Evolutionary conservation across 805 yeast species (phyloP).

Genomic region (Kuraishia borneana): DNA sequence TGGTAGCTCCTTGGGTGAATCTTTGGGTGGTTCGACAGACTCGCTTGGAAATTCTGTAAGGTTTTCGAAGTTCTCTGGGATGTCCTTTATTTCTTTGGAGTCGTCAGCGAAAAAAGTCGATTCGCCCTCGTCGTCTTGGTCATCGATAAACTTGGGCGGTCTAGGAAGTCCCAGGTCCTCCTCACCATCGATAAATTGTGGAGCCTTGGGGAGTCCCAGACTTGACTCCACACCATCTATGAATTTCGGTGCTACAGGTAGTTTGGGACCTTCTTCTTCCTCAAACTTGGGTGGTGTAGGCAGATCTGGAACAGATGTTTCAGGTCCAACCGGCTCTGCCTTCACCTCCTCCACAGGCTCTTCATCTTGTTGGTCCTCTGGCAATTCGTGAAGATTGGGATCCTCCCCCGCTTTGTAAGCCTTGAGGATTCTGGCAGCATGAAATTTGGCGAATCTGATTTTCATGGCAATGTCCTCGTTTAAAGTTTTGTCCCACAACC

Average conservation of each 20-base stretch:
- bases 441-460: slow-evolving; percentile 52
- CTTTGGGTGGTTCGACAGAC: not conserved
- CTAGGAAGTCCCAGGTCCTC: not conserved
- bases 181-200: slow-evolving; percentile 1
- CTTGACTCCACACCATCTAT: slow-evolving; percentile 2
- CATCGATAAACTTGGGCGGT: slow-evolving; percentile 1
- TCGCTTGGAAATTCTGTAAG: not conserved
- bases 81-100: not conserved
- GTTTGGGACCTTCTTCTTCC: slow-evolving; percentile 1
- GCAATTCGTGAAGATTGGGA: slow-evolving; percentile 32
- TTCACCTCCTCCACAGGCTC: not conserved
- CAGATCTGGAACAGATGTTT: not conserved
- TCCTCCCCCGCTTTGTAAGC: slow-evolving; percentile 37
- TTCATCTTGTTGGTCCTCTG: not conserved
- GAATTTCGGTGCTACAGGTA: slow-evolving; percentile 7
- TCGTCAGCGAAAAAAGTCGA: slow-evolving; percentile 1
- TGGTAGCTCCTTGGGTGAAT: not conserved
- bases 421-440: slow-evolving; percentile 45
- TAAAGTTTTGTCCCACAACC: slow-evolving; percentile 27
- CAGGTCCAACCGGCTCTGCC: not conserved
- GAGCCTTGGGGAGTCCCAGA: not conserved
- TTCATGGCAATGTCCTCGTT: slow-evolving; percentile 20
- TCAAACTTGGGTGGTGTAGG: slow-evolving; percentile 4
- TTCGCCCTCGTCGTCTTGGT: slow-evolving; percentile 3
- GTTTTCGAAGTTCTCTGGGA: not conserved